Base-by-base conservation (phyloP, 73 alveolate species). In the Breviolum minutum region DNA sequence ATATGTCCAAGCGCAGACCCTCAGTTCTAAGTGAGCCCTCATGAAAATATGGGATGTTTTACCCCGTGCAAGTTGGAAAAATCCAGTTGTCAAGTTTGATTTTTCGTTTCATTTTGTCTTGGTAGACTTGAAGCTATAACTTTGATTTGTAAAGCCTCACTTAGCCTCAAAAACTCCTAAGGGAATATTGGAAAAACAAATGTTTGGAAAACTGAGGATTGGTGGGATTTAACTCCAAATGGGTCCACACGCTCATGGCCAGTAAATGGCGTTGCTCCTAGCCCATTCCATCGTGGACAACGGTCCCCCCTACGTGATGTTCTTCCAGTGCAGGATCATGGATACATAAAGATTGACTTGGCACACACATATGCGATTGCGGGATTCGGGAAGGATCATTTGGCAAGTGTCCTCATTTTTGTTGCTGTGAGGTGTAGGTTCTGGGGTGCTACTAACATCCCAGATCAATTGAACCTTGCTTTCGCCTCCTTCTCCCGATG, bases 361-460 rank as follows among this genome's bases (percentile, higher is more conserved):
- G 92, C 92, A 7, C 92, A 83, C 26, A 83, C 92, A 12, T 62
- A 61, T 54, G 92, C 92, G 24, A 83, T 83, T 61, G 92, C 92
- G 6, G 92, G 92, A 13, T 54, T 7, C 10, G 71, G 76, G n/a
- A 83, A 83, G 32, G 92, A 83, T 11, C 30, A 61, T 3, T 12
- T 83, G 7, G 92, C 92, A 8, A 22, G 62, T 26, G 62, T 60
- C 7, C 62, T 83, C 3, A 6, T 83, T 6, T 22, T 83, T 13
- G 12, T 83, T 7, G 76, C 76, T 0, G 92, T 83, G 26, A 60
- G 76, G 3, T 83, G 92, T 60, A 8, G 26, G 8, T 54, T 17
- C 9, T 83, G 73, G 73, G 71, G 92, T 16, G 66, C 14, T 83
- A 10, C 60, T 54, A 54, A 54, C 73, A 29, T 77, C 63, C 63